Evolutionary conservation across 345 rosid species (phyloP).

Genomic region (Hevea brasiliensis): DNA sequence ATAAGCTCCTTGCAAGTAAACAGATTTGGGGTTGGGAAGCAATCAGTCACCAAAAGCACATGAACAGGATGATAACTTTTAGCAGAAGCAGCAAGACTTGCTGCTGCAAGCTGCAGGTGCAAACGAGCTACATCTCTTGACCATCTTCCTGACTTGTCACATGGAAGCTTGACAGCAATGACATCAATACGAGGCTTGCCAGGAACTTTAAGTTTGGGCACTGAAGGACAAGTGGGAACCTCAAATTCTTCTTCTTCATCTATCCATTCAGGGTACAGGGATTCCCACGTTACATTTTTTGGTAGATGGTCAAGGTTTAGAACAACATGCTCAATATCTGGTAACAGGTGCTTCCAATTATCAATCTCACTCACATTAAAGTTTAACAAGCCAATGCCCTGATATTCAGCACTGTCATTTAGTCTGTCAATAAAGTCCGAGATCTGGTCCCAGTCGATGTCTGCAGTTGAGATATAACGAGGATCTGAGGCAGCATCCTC

Average conservation of each 20-base stretch:
- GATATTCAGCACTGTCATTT: constrained; percentile 46
- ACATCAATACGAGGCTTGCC: constrained; percentile 76
- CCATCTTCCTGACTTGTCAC: constrained; percentile 61
- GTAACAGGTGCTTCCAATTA: constrained; percentile 53
- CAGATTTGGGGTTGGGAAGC: constrained; percentile 77
- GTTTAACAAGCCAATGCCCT: constrained; percentile 73
- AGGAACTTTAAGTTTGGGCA: constrained; percentile 63
- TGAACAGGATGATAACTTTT: constrained; percentile 71
- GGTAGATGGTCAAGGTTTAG: constrained; percentile 50
- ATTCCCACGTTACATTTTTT: constrained; percentile 66
- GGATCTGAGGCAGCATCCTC: constrained; percentile 42
- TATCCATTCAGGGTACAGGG: constrained; percentile 87
- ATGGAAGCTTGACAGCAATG: constrained; percentile 79
- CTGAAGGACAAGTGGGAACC: constrained; percentile 74
- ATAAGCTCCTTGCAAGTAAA: constrained; percentile 77
- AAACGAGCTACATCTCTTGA: constrained; percentile 80
- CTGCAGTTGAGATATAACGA: constrained; percentile 55
- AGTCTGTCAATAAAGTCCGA: constrained; percentile 50
- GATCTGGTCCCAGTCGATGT: constrained; percentile 64
- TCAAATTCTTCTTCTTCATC: constrained; percentile 86
- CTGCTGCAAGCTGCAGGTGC: constrained; percentile 82
- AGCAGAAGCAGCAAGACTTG: constrained; percentile 71
- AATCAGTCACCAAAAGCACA: constrained; percentile 64
- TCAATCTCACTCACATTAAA: constrained; percentile 59
- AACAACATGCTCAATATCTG: constrained; percentile 59